Percentiles rank a stretch among this genome's conserved stretches.
Evolutionary conservation across 2,329 filamentous ascomycete genomes (phyloP).

Genomic region (Plenodomus lindquistii): DNA sequence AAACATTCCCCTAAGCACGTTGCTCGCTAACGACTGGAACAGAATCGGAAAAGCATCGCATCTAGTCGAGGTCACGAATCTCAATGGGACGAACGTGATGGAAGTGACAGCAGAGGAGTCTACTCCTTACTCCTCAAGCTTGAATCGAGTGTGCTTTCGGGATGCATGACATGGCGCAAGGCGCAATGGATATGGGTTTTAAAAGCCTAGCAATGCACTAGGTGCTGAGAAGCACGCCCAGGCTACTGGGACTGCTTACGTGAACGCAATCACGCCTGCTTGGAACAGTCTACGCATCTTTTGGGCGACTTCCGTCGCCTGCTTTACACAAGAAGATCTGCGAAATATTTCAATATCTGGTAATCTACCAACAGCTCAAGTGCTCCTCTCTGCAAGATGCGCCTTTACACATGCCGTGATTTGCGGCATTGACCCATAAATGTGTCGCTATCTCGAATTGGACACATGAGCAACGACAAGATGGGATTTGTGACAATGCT

Average conservation of each 20-base stretch:
- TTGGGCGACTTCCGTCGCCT: not conserved
- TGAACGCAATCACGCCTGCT: not conserved
- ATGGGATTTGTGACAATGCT: not conserved
- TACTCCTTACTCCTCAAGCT: not conserved
- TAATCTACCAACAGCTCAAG: slow-evolving; percentile 12
- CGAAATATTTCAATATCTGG: slow-evolving; percentile 8
- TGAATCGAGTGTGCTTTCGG: slow-evolving; percentile 1
- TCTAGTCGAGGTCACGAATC: slow-evolving; percentile 47
- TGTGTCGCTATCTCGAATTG: not conserved
- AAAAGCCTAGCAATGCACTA: not conserved
- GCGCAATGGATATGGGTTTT: slow-evolving; percentile 10
- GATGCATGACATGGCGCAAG: slow-evolving; percentile 13
- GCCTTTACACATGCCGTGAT: not conserved
- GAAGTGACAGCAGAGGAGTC: not conserved
- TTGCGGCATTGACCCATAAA: not conserved
- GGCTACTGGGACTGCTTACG: not conserved
- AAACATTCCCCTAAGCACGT: slow-evolving; percentile 1
- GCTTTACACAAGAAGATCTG: slow-evolving; percentile 1
- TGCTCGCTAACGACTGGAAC: slow-evolving; percentile 15
- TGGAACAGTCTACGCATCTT: not conserved
- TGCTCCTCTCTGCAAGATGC: not conserved
- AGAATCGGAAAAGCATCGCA: slow-evolving; percentile 79
- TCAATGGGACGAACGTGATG: not conserved
- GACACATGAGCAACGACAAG: not conserved
- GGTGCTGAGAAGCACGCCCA: not conserved